Conservation (phyloP, 2,329 filamentous ascomycete species). For the Fusarium goolgardi region DNA sequence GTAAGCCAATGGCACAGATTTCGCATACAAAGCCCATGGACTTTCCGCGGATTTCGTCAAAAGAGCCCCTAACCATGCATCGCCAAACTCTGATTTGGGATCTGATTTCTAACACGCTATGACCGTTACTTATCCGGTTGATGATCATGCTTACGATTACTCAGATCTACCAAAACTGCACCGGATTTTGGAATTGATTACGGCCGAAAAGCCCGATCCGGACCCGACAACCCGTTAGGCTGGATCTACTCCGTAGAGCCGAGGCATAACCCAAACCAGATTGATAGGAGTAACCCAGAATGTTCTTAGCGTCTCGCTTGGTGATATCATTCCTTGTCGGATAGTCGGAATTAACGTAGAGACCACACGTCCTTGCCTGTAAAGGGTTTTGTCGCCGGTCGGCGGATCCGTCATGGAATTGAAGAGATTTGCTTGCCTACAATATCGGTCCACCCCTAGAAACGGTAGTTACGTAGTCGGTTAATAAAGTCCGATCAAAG, state of each 20-base stretch:
- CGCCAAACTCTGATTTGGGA: background rate
- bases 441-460: background rate
- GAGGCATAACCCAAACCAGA: conserved; percentile 19
- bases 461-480: conserved; percentile 15
- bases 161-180: background rate
- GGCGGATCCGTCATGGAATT: conserved; percentile 31
- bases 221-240: conserved; percentile 22
- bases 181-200: conserved; percentile 22
- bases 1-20: background rate
- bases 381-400: conserved; percentile 15
- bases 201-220: conserved; percentile 37
- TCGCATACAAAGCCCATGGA: conserved; percentile 18
- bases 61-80: background rate
- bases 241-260: conserved; percentile 10
- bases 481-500: conserved; percentile 10
- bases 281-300: conserved; percentile 10
- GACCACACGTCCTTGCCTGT: conserved; percentile 21
- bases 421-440: conserved; percentile 20
- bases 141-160: background rate
- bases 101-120: background rate
- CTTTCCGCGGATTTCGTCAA: conserved; percentile 6
- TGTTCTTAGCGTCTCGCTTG: conserved; percentile 17
- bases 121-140: background rate
- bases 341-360: conserved; percentile 8
- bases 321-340: conserved; percentile 29